These are phyloP conservation scores for Clavariopsis aquatica DNA, from an alignment of 495 filamentous ascomycete genomes.

Conservation along the genomic window DNA sequence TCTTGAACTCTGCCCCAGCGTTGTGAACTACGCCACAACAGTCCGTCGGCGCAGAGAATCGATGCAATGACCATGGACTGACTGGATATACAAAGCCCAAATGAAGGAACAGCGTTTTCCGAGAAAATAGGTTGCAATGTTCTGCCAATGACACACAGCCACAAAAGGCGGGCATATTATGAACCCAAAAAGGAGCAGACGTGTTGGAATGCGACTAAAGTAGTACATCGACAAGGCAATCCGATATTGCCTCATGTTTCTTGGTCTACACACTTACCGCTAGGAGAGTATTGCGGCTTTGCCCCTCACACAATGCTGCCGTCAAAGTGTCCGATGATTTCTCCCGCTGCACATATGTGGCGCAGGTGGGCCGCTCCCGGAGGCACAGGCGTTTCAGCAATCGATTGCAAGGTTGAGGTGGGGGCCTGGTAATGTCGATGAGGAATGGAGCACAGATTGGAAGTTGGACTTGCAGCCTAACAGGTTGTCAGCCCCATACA, in stretches of 20 bases:
- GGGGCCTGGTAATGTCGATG: background rate
- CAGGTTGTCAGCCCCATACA: background rate
- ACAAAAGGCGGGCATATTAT: background rate
- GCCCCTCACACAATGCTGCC: background rate
- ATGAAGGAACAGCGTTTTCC: background rate
- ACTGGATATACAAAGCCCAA: no score
- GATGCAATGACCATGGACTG: background rate
- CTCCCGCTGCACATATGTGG: background rate
- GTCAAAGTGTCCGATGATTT: background rate
- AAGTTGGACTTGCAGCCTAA: background rate
- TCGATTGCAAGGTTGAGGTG: background rate
- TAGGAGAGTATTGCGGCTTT: background rate
- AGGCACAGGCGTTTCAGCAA: background rate
- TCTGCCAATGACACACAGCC: no score
- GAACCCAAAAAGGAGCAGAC: background rate
- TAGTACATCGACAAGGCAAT: background rate
- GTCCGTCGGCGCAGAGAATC: background rate
- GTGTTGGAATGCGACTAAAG: background rate
- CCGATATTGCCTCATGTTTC: background rate
- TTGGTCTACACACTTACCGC: background rate
- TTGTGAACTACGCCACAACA: background rate
- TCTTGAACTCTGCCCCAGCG: background rate
- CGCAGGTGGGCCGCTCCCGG: background rate
- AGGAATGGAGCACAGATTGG: background rate
- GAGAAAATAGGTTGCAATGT: background rate